A percentile compares a stretch with the other conserved stretches of the same genome.
Conservation (phyloP, 139 green algal species). For the Asterochloris erici region DNA sequence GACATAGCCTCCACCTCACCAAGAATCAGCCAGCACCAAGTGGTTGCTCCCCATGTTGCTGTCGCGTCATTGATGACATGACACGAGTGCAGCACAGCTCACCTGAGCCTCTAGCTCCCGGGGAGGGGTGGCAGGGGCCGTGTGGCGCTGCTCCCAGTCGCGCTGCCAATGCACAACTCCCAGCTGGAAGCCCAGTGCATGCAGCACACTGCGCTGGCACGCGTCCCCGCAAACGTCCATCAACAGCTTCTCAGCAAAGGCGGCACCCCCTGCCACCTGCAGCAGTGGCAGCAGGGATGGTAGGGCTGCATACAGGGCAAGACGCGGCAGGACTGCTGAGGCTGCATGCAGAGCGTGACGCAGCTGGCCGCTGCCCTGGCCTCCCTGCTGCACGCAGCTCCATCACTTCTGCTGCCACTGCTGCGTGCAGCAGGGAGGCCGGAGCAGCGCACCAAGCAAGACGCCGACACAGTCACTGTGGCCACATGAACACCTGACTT, state of each 20-base stretch:
- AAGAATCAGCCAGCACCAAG: too few relatives aligned
- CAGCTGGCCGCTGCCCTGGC: neutral
- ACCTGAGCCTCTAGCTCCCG: too few relatives aligned
- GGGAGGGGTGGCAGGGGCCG: too few relatives aligned
- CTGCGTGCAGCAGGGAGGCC: too few relatives aligned
- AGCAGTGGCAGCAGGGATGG: neutral
- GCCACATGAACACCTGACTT: neutral
- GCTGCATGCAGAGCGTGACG: too few relatives aligned
- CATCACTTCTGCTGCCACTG: neutral
- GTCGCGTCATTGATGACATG: too few relatives aligned
- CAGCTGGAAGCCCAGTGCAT: slow-evolving; percentile 9
- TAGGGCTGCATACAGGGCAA: too few relatives aligned
- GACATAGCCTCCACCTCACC: too few relatives aligned
- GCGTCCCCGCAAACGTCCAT: neutral
- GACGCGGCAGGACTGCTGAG: too few relatives aligned
- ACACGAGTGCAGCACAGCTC: too few relatives aligned
- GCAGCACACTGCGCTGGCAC: neutral
- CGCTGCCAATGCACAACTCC: slow-evolving; percentile 1
- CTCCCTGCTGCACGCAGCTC: neutral
- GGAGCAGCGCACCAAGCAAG: neutral
- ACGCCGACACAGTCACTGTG: neutral
- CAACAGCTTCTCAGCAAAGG: slow-evolving; percentile 5
- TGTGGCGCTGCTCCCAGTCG: neutral
- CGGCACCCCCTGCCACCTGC: slow-evolving; percentile 11
- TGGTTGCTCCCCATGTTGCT: too few relatives aligned